A percentile compares a stretch with the other conserved stretches of the same genome.
Evolutionary conservation across 2,329 filamentous ascomycete genomes (phyloP).

Genomic region (Xenoacremonium recifei): DNA sequence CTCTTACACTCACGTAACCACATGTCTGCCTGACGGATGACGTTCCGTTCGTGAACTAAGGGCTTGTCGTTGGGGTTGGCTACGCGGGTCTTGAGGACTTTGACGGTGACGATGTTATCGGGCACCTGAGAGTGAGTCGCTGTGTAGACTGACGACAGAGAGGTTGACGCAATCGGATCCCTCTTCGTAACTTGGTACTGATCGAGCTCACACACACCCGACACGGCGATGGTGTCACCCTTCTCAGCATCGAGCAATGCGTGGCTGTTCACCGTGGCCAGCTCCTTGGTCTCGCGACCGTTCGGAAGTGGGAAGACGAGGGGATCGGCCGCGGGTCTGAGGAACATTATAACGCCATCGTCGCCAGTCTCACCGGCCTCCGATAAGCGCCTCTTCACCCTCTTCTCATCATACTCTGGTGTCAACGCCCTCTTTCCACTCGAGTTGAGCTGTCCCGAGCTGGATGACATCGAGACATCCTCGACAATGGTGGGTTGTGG

Average conservation of each 20-base stretch:
- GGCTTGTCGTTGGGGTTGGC: slow-evolving; percentile 41
- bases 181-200: slow-evolving; percentile 55
- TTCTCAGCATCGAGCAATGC: slow-evolving; percentile 50
- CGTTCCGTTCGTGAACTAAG: slow-evolving; percentile 50
- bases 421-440: slow-evolving; percentile 51
- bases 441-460: slow-evolving; percentile 39
- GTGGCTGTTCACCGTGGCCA: slow-evolving; percentile 45
- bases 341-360: slow-evolving; percentile 55
- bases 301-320: slow-evolving; percentile 53
- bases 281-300: slow-evolving; percentile 44
- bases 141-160: slow-evolving; percentile 55
- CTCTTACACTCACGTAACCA: slow-evolving; percentile 58
- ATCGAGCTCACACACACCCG: slow-evolving; percentile 50
- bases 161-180: slow-evolving; percentile 55
- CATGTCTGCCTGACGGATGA: slow-evolving; percentile 59
- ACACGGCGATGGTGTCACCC: slow-evolving; percentile 48
- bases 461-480: slow-evolving; percentile 27
- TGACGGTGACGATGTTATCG: slow-evolving; percentile 57
- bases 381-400: slow-evolving; percentile 42
- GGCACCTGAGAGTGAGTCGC: slow-evolving; percentile 52
- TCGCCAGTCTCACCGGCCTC: slow-evolving; percentile 29
- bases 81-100: slow-evolving; percentile 56
- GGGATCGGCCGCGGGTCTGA: slow-evolving; percentile 48
- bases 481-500: slow-evolving; percentile 27
- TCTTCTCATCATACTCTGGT: slow-evolving; percentile 43